phyloP scores from a whole-genome alignment of 2,329 filamentous ascomycete genomes.

The Gnomoniopsis smithogilvyi region DNA sequence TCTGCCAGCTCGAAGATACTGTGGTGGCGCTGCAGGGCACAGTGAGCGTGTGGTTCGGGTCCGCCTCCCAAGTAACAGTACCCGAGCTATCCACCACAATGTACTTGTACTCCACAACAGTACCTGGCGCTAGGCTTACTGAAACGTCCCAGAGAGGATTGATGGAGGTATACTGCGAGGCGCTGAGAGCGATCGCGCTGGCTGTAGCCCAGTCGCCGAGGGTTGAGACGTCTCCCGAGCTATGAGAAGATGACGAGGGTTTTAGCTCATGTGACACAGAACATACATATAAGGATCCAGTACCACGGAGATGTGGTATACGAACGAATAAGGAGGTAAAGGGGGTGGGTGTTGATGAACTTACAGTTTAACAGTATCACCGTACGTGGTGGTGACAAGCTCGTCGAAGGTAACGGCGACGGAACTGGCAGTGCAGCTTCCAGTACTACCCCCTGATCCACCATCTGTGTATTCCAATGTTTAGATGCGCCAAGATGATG shows the following conservation, averaged over 20 bases:
- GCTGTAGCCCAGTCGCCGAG: slow-evolving; percentile 49
- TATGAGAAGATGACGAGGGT: neutral
- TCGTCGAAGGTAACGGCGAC: slow-evolving; percentile 26
- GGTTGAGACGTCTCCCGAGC: slow-evolving; percentile 22
- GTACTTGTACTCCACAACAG: slow-evolving; percentile 52
- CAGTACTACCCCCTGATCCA: neutral
- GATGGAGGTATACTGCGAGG: slow-evolving; percentile 43
- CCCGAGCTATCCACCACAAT: slow-evolving; percentile 46
- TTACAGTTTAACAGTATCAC: slow-evolving; percentile 25
- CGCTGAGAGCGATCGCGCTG: slow-evolving; percentile 43
- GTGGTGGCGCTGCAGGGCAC: slow-evolving; percentile 22
- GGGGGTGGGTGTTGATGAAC: too few species aligned
- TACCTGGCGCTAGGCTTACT: slow-evolving; percentile 43
- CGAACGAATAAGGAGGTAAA: too few species aligned
- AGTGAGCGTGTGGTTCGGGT: slow-evolving; percentile 31
- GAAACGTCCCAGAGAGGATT: slow-evolving; percentile 50
- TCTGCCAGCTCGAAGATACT: slow-evolving; percentile 30
- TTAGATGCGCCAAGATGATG: neutral
- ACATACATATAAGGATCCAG: too few species aligned
- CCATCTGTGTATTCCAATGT: slow-evolving; percentile 1
- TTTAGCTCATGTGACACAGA: neutral
- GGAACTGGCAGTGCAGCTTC: slow-evolving; percentile 13
- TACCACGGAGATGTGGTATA: too few species aligned
- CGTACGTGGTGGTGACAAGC: slow-evolving; percentile 22
- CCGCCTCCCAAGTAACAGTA: slow-evolving; percentile 51